These are phyloP conservation scores for Suillus sp. DNA, from an alignment of 768 basidiomycete species.

Conservation along the genomic window DNA sequence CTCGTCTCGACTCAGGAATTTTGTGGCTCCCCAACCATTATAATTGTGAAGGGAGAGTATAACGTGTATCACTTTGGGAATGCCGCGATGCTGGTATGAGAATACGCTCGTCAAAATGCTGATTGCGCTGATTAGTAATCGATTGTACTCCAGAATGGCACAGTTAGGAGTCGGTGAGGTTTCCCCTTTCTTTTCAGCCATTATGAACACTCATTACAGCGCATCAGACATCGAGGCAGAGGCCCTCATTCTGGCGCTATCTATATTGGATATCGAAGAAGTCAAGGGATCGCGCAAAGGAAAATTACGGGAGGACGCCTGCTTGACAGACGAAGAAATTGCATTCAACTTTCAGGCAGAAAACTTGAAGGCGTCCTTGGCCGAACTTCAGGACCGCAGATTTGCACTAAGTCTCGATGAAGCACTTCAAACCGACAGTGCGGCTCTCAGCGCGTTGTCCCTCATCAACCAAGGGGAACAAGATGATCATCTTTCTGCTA, in stretches of 20 bases:
- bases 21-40: background rate
- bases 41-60: background rate
- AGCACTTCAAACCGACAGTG: constrained; percentile 40
- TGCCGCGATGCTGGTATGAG: background rate
- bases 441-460: constrained; percentile 32
- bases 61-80: background rate
- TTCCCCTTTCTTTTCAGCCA: constrained; percentile 8
- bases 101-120: too few species aligned
- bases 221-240: constrained; percentile 37
- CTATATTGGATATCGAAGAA: constrained; percentile 43
- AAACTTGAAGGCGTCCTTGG: constrained; percentile 33
- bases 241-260: constrained; percentile 43
- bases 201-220: background rate
- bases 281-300: constrained; percentile 42
- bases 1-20: constrained; percentile 43
- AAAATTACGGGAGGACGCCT: constrained; percentile 32
- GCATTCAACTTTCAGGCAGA: constrained; percentile 47
- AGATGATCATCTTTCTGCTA: constrained; percentile 46
- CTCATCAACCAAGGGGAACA: constrained; percentile 39
- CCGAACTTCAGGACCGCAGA: constrained; percentile 37
- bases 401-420: constrained; percentile 46
- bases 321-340: constrained; percentile 45
- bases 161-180: background rate
- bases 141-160: background rate
- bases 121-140: constrained; percentile 1